These are phyloP conservation scores for Leccinum ponderosum DNA, from an alignment of 1,284 basidiomycete species.

Conservation along the genomic window DNA sequence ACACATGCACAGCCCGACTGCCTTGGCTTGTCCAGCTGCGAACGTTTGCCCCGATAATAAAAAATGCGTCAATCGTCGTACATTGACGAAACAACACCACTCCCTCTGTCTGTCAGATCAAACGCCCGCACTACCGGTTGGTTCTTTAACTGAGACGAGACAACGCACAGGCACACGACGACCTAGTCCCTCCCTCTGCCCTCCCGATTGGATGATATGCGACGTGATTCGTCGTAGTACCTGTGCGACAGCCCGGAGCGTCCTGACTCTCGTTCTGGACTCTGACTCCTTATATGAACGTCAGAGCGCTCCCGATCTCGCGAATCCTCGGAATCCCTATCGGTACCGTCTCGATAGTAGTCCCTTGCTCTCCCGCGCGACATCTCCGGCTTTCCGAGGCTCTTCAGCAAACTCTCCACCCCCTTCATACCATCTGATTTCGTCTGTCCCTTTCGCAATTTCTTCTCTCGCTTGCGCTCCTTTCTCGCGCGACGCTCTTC, in stretches of 20 bases:
- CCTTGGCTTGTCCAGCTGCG: background rate
- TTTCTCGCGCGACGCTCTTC: conserved; percentile 74
- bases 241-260: conserved; percentile 2
- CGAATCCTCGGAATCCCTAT: conserved; percentile 14
- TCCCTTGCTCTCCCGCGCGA: conserved; percentile 11
- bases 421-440: conserved; percentile 43
- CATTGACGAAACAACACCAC: background rate
- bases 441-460: conserved; percentile 47
- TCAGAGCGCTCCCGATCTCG: conserved; percentile 13
- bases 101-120: background rate
- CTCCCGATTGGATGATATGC: conserved; percentile 1
- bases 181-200: conserved; percentile 5
- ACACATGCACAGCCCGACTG: background rate
- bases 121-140: background rate
- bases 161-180: background rate
- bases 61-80: background rate
- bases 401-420: conserved; percentile 46
- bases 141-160: conserved; percentile 6
- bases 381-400: conserved; percentile 21
- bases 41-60: conserved; percentile 4
- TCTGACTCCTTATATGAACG: conserved; percentile 15
- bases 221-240: conserved; percentile 7
- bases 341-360: conserved; percentile 6
- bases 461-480: conserved; percentile 62
- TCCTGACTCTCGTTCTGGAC: conserved; percentile 15